Conservation (phyloP, 306 rosid species). For the Mimosa pudica region DNA sequence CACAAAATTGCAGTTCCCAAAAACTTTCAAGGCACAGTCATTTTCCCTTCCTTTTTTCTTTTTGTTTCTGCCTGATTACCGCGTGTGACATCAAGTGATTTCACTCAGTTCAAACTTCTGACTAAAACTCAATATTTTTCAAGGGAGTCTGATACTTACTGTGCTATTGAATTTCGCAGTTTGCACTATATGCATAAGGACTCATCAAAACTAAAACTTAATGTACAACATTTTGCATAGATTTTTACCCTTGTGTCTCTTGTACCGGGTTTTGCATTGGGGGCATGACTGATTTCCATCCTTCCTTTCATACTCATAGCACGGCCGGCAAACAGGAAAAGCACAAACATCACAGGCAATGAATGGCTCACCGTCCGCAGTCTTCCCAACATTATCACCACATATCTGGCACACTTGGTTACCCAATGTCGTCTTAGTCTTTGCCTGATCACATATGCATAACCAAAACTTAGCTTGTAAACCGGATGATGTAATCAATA, state of each 20-base stretch:
- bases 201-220: constrained; percentile 6
- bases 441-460: constrained; percentile 49
- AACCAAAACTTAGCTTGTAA: neutral
- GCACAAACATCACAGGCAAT: constrained; percentile 77
- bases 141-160: neutral
- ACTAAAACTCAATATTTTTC: neutral
- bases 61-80: neutral
- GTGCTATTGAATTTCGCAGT: neutral
- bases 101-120: neutral
- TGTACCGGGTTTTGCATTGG: constrained; percentile 93
- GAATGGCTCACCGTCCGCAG: constrained; percentile 72
- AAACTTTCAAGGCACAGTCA: constrained; percentile 2
- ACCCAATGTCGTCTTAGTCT: constrained; percentile 54
- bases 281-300: constrained; percentile 95
- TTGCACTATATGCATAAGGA: neutral
- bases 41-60: neutral
- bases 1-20: neutral
- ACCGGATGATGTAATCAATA: neutral
- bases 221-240: neutral
- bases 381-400: constrained; percentile 83
- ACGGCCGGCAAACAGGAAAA: constrained; percentile 90
- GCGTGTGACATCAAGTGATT: constrained; percentile 3
- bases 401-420: constrained; percentile 86
- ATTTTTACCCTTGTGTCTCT: constrained; percentile 77
- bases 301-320: constrained; percentile 98